A percentile compares a stretch with the other conserved stretches of the same genome.
These are phyloP conservation scores for Bonia amplexicaulis DNA, from an alignment of 176 grass and related monocot genomes.

Conservation along the genomic window DNA sequence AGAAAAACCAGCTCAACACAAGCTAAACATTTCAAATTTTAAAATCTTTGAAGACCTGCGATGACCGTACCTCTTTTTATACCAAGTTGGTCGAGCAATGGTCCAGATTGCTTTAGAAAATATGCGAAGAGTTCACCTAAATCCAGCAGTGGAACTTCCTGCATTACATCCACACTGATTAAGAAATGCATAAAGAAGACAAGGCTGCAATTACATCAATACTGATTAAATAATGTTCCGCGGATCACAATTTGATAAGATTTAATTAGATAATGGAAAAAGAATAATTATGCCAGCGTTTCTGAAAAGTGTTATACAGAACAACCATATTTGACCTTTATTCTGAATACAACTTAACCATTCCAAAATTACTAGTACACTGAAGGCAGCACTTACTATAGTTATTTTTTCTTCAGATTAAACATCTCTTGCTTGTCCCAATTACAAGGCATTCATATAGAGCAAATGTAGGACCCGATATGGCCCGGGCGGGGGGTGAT, in stretches of 20 bases:
- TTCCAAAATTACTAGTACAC: too few relatives aligned
- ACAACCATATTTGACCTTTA: not conserved
- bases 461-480: too few relatives aligned
- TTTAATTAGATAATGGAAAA: not conserved
- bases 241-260: not conserved
- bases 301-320: not conserved
- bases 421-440: too few relatives aligned
- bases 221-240: not conserved
- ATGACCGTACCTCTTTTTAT: conserved; percentile 72
- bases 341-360: not conserved
- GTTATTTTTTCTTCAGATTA: too few relatives aligned
- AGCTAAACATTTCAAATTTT: conserved; percentile 1
- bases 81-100: conserved; percentile 88
- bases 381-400: too few relatives aligned
- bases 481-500: too few relatives aligned
- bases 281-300: not conserved
- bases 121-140: conserved; percentile 79
- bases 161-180: conserved; percentile 27
- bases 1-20: conserved; percentile 4
- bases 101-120: conserved; percentile 87
- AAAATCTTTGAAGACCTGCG: not conserved
- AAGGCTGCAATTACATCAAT: not conserved
- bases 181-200: conserved; percentile 16
- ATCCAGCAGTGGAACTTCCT: conserved; percentile 80
- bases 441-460: too few relatives aligned